Evolutionary conservation across 257 asterid genomes (phyloP), one percentile per base, ranked within the genome.

Genomic region (Petrea volubilis): DNA sequence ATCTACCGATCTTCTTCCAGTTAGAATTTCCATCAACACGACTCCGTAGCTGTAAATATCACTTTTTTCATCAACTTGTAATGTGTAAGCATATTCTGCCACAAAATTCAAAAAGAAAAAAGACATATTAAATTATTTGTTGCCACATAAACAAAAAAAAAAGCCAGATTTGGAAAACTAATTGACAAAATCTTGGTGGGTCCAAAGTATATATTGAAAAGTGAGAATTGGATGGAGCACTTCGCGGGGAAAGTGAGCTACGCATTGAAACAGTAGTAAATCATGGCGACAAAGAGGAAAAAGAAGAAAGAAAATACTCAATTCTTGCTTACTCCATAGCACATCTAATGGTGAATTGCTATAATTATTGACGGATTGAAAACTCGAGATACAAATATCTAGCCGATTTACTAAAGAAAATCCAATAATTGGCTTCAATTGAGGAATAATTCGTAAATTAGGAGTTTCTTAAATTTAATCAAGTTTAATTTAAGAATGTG

Each of bases 1-100:
- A 0, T 86, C 96, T 20, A 94, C 93, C 0, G 99, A 86, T 52
- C 95, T 61, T 80, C 78, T 86, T 4, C 99, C 98, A 0, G 96
- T 83, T 61, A 94, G 61, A 6, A 94, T 77, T 40, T 94, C 99
- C 90, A 94, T 63, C 75, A 94, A 44, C 70, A 94, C 90, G 8
- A 94, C 98, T 0, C 99, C 99, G 1, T 79, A 94, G 74, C 99
- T 94, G 75, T 94, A 94, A 8, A 94, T 91, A 12, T 94, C 99
- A 63, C 99, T 94, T 84, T 91, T 94, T 82, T 89, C 99, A 7
- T 94, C 99, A 0, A 94, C 99, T 76, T 91, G 98, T 38, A 91
- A 75, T 0, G 99, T 89, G 80, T 91, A 91, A 0, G 97, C 99
- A 66, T 94, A 94, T 66, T 94, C 99, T 94, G 84, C 10, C 13